phyloP scores from a whole-genome alignment of 202 grass and related monocot genomes.

The Hordeum pubiflorum region DNA sequence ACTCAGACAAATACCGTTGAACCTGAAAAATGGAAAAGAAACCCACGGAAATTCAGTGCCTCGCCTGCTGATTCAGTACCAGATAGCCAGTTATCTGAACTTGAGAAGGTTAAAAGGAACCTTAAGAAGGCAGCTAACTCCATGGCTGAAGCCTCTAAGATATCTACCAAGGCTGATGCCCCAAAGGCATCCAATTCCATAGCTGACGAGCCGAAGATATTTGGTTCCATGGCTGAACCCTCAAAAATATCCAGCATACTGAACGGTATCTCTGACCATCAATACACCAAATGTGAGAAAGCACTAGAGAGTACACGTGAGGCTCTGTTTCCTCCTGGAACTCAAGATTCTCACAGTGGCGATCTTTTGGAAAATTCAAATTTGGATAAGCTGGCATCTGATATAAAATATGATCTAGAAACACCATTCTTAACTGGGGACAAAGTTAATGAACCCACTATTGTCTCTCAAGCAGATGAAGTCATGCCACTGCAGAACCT shows the following conservation, averaged over 20 bases:
- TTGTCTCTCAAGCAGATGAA: slow-evolving; percentile 32
- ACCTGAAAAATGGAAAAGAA: slow-evolving; percentile 50
- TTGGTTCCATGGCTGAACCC: slow-evolving; percentile 28
- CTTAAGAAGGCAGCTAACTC: slow-evolving; percentile 76
- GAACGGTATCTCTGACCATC: slow-evolving; percentile 37
- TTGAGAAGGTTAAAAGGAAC: slow-evolving; percentile 86
- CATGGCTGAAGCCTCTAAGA: slow-evolving; percentile 54
- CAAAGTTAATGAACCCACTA: slow-evolving; percentile 23
- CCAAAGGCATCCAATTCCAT: slow-evolving; percentile 24
- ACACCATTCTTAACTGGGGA: slow-evolving; percentile 26
- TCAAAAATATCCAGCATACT: slow-evolving; percentile 30
- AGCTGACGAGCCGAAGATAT: slow-evolving; percentile 26
- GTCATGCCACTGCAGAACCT: slow-evolving; percentile 38
- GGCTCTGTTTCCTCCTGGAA: slow-evolving; percentile 25
- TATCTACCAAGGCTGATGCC: slow-evolving; percentile 47
- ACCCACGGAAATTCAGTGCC: slow-evolving; percentile 38
- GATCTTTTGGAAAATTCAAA: slow-evolving; percentile 35
- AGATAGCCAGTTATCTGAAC: slow-evolving; percentile 75
- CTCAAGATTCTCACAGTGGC: slow-evolving; percentile 28
- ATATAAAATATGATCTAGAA: slow-evolving; percentile 47
- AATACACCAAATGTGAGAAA: slow-evolving; percentile 28
- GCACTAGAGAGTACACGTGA: neutral
- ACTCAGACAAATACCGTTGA: slow-evolving; percentile 38
- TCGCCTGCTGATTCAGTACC: slow-evolving; percentile 43
- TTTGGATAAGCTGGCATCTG: slow-evolving; percentile 33